Base-by-base conservation (phyloP, 2,329 filamentous ascomycete species). In the Aspergillus fischeri region DNA sequence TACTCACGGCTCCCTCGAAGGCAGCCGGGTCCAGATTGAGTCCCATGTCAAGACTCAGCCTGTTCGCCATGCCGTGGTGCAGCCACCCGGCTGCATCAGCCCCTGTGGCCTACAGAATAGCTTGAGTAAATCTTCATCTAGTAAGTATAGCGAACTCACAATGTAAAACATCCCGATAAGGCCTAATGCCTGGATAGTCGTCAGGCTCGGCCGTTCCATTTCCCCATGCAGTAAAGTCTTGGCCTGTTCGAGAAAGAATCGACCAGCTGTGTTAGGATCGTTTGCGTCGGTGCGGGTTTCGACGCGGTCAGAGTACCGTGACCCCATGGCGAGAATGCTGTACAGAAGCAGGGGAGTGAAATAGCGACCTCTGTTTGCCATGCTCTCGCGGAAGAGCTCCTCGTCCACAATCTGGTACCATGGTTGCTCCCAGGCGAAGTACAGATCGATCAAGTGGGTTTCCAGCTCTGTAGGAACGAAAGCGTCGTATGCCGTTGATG, bases 361-460 rank as follows among this genome's bases (percentile, higher is more conserved):
- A 49, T 69, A 75, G 9, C 68, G 61, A 0, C 71, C 72, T 1
- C 62, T 56, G 21, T 20, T 53, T 3, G 55, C 56, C 55, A 65
- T 59, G 35, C 68, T 70, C 4, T 73, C 57, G 17, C 73, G 66
- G 53, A 75, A 76, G 0, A 76, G 60, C 4, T 47, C 53, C 45
- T 76, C 74, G 32, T 76, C 67, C 0, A 75, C 65, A 0, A 74
- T 57, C n/a, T 73, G 71, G 17, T 61, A 63, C 71, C 73, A 75
- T 0, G 73, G 73, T 11, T 73, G 68, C 24, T 76, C 71, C 68
- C 73, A 76, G 10, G 61, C 59, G 48, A 76, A 76, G 52, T 73
- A 76, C 1, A 74, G 51, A 27, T 72, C 67, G 8, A 75, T 65
- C 8, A 70, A 53, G 38, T 75, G 65, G 11, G 64, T 60, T 49